Evolutionary conservation across 192 early-diverging fungal genomes (phyloP), one percentile per base, ranked within the genome.

Genomic region (Gorgonomyces haynaldii): DNA sequence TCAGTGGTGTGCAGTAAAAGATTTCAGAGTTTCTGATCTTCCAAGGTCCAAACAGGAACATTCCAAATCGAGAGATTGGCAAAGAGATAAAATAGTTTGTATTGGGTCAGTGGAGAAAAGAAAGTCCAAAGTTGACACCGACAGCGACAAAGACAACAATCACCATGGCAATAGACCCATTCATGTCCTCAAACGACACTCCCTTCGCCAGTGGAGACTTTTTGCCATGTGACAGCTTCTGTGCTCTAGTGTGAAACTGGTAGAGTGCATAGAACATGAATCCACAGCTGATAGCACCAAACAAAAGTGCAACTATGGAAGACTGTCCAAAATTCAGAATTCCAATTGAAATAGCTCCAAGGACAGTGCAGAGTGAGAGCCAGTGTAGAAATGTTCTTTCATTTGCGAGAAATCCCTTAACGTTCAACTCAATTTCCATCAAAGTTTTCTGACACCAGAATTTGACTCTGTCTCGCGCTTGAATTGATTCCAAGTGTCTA

Each of bases 341-440:
- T 12, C 72, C 80, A 16, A 85, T 52, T 4, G 76, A 66, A 19
- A 85, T 67, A 29, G 69, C 69, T 16, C 76, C 74, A 4, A 85
- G 47, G 15, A 81, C 54, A 0, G 78, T 56, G 28, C 72, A 73
- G 16, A 66, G 65, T 23, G 72, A 70, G 74, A 83, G 70, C 84
- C 84, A 86, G 32, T 66, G 60, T 24, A 86, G 65, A 50, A 83
- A 86, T 0, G 83, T 84, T 52, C 84, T 60, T 58, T 86, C 84
- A 41, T 86, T 86, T 17, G 84, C 84, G 59, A 86, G 80, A 40
- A 73, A 82, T 7, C 71, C 76, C 54, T 86, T 86, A n/a, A n/a
- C n/a, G n/a, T n/a, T n/a, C n/a, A n/a, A n/a, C n/a, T n/a, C n/a
- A n/a, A n/a, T n/a, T n/a, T n/a, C n/a, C n/a, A n/a, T n/a, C n/a